Conservation (phyloP, 2,329 filamentous ascomycete species). For the Sodiomyces alkalinus region DNA sequence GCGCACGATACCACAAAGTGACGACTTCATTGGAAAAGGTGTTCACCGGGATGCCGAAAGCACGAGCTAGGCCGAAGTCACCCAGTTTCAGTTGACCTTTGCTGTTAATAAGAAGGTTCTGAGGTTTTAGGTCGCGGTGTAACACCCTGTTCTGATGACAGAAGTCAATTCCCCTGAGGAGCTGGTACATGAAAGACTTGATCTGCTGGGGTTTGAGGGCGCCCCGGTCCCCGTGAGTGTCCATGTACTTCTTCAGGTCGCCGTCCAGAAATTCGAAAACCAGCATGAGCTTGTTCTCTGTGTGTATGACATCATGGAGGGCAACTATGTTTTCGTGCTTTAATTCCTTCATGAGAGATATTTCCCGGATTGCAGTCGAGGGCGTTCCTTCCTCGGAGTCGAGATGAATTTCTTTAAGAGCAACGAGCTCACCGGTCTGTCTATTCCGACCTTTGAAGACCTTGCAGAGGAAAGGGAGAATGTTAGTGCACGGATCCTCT, state of each 20-base stretch:
- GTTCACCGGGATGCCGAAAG: conserved; percentile 94
- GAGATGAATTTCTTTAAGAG: conserved; percentile 95
- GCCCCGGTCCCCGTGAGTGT: conserved; percentile 76
- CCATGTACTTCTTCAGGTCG: conserved; percentile 98
- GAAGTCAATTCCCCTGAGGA: conserved; percentile 89
- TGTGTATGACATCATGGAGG: conserved; percentile 97
- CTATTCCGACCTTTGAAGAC: conserved; percentile 98
- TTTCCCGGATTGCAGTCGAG: conserved; percentile 93
- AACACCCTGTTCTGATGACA: conserved; percentile 95
- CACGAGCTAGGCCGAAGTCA: conserved; percentile 85
- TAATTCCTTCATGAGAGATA: conserved; percentile 97
- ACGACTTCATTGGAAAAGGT: conserved; percentile 98
- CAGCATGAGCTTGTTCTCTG: conserved; percentile 98
- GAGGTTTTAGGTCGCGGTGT: conserved; percentile 88
- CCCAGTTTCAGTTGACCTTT: conserved; percentile 84
- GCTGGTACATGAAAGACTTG: conserved; percentile 98
- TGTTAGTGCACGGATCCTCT: not conserved
- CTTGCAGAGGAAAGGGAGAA: conserved; percentile 29
- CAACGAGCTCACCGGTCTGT: conserved; percentile 91
- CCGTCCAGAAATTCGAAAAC: conserved; percentile 99
- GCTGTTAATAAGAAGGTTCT: conserved; percentile 89
- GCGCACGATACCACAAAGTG: conserved; percentile 93
- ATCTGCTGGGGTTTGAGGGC: conserved; percentile 80
- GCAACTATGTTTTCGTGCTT: conserved; percentile 98
- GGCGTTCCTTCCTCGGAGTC: conserved; percentile 97